phyloP scores from a whole-genome alignment of 306 rosid species.

The Senna siamea region DNA sequence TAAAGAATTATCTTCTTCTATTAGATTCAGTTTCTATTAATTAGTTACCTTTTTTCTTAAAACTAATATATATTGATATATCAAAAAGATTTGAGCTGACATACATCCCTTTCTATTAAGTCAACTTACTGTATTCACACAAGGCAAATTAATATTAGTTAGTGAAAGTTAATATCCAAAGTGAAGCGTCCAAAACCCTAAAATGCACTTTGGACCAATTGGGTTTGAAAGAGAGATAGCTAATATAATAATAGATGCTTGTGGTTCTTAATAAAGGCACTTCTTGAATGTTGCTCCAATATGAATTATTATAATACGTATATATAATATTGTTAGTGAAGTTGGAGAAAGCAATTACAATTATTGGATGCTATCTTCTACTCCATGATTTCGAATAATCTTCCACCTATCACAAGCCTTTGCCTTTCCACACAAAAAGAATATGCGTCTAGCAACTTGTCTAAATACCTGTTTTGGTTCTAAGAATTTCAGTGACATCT shows the following conservation, averaged over 20 bases:
- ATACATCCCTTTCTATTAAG: too few species aligned
- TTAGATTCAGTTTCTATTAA: too few species aligned
- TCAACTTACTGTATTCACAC: too few species aligned
- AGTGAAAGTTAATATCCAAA: slow-evolving; percentile 35
- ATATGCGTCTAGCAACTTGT: not conserved
- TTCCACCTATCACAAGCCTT: slow-evolving; percentile 1
- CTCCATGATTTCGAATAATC: not conserved
- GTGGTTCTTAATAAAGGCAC: slow-evolving; percentile 37
- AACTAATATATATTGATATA: too few species aligned
- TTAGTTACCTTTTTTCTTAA: too few species aligned
- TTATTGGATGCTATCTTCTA: slow-evolving; percentile 12
- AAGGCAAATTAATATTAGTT: slow-evolving; percentile 28
- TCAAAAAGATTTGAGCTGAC: too few species aligned
- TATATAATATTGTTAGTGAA: slow-evolving; percentile 22
- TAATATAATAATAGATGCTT: slow-evolving; percentile 22
- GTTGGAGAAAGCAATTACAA: slow-evolving; percentile 22
- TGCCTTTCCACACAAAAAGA: not conserved
- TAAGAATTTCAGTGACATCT: not conserved
- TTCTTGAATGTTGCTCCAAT: slow-evolving; percentile 49
- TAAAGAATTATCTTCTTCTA: too few species aligned
- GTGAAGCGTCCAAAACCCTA: slow-evolving; percentile 38
- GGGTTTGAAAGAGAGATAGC: slow-evolving; percentile 35
- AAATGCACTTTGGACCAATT: slow-evolving; percentile 53
- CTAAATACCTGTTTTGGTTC: not conserved
- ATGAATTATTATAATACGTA: slow-evolving; percentile 7